A percentile compares a stretch with the other conserved stretches of the same genome.
phyloP scores from a whole-genome alignment of 306 rosid species.

The Rosa multiflora region DNA sequence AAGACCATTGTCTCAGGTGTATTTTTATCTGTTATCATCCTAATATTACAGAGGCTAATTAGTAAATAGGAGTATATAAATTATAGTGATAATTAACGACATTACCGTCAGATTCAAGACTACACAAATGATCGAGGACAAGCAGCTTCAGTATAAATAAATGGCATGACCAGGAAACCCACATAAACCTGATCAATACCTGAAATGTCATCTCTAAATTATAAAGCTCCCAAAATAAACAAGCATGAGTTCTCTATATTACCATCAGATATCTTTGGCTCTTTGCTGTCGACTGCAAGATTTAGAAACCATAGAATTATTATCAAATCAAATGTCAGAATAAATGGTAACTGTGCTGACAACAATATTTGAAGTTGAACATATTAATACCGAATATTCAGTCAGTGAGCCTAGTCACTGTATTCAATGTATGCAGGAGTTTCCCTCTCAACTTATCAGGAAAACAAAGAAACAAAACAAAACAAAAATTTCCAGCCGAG shows the following conservation, averaged over 20 bases:
- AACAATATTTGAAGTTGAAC: background rate
- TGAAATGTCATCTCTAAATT: background rate
- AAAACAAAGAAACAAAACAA: background rate
- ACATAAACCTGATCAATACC: background rate
- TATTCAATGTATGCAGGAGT: background rate
- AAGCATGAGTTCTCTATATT: background rate
- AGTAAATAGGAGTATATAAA: too few species aligned
- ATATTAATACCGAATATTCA: background rate
- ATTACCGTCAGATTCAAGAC: too few species aligned
- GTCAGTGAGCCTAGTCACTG: background rate
- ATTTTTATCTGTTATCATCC: too few species aligned
- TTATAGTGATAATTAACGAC: too few species aligned
- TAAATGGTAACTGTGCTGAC: background rate
- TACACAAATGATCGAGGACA: background rate
- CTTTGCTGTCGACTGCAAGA: background rate
- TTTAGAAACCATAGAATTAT: background rate
- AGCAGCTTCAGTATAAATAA: background rate
- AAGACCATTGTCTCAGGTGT: too few species aligned
- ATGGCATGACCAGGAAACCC: background rate
- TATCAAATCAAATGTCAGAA: background rate
- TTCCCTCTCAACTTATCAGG: background rate
- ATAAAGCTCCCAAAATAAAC: background rate
- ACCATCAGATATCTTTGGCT: background rate
- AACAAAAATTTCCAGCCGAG: background rate
- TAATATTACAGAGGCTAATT: too few species aligned